phyloP scores from a whole-genome alignment of 2,329 filamentous ascomycete genomes.

The Penicillium sp. region DNA sequence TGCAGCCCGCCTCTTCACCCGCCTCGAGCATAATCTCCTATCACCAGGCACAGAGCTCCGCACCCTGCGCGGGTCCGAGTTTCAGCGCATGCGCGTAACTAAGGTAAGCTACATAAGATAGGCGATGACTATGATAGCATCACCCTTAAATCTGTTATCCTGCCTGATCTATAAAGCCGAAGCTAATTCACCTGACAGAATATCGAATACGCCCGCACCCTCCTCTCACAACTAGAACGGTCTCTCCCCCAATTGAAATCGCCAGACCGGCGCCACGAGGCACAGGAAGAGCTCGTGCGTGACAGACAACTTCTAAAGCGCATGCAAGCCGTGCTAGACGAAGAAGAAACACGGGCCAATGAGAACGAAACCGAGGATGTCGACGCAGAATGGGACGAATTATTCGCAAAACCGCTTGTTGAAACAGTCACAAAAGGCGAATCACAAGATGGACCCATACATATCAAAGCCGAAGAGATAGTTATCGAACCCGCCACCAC shows the following conservation, averaged over 20 bases:
- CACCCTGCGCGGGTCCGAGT: conserved; percentile 39
- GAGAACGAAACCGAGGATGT: conserved; percentile 15
- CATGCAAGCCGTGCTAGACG: conserved; percentile 34
- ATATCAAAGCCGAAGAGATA: background rate
- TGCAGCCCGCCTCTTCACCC: conserved; percentile 43
- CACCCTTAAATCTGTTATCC: background rate
- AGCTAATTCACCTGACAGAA: conserved; percentile 31
- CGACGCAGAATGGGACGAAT: conserved; percentile 25
- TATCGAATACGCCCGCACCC: conserved; percentile 46
- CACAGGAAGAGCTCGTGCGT: conserved; percentile 41
- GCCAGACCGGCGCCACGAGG: conserved; percentile 38
- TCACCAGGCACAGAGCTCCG: conserved; percentile 38
- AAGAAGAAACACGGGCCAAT: conserved; percentile 29
- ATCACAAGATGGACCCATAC: background rate
- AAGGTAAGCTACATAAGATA: conserved; percentile 28
- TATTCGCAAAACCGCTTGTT: conserved; percentile 27
- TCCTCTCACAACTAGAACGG: conserved; percentile 43
- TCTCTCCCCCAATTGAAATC: conserved; percentile 41
- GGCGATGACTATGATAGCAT: background rate
- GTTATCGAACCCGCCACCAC: background rate
- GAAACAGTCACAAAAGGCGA: conserved; percentile 8
- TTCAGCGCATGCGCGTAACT: conserved; percentile 43
- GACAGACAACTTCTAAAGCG: conserved; percentile 37
- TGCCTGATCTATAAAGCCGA: background rate
- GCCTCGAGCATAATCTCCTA: conserved; percentile 46